These are phyloP conservation scores for Myxozyma vanderwaltii DNA, from an alignment of 805 yeast genomes.

Conservation along the genomic window DNA sequence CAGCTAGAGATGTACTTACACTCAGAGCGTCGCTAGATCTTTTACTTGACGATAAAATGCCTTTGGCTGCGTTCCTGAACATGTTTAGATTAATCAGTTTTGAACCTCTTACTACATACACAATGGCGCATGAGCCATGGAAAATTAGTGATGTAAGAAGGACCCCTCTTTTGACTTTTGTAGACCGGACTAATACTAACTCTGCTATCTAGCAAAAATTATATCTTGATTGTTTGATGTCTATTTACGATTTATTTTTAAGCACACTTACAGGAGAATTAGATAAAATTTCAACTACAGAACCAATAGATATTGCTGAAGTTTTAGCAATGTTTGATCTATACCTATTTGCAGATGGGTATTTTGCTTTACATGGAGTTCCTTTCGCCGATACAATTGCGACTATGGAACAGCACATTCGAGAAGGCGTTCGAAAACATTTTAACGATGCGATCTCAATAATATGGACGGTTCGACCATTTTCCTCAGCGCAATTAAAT, in stretches of 20 bases:
- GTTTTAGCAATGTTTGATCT: slow-evolving; percentile 5
- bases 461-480: neutral
- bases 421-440: neutral
- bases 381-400: slow-evolving; percentile 5
- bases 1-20: slow-evolving; percentile 8
- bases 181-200: neutral
- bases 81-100: slow-evolving; percentile 10
- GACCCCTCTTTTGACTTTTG: too few relatives aligned
- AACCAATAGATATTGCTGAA: slow-evolving; percentile 6
- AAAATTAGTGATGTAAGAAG: neutral
- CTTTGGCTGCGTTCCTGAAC: slow-evolving; percentile 3
- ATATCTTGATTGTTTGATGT: neutral
- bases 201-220: slow-evolving; percentile 1
- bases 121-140: slow-evolving; percentile 13
- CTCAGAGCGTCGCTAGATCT: slow-evolving; percentile 1
- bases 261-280: neutral
- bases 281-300: neutral
- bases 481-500: neutral
- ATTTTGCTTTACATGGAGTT: slow-evolving; percentile 2
- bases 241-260: neutral
- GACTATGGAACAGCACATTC: neutral
- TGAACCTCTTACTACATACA: slow-evolving; percentile 4
- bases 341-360: slow-evolving; percentile 4
- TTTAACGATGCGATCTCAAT: neutral
- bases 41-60: neutral